Base-by-base conservation (phyloP, 2,329 filamentous ascomycete genomes). In the Colletotrichum coccodes region DNA sequence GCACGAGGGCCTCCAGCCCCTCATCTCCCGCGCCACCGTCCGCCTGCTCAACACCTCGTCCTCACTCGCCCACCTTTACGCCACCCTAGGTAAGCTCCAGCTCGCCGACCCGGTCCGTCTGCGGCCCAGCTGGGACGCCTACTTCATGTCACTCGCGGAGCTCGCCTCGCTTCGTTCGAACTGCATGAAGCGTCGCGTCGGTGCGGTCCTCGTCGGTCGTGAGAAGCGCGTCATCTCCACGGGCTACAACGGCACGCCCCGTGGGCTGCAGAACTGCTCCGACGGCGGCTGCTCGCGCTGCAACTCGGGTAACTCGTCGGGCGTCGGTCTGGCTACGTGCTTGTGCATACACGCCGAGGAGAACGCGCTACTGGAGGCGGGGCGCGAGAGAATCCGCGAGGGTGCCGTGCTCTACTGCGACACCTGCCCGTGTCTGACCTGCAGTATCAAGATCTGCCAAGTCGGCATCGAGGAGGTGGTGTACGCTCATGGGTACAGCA, bases 321-420 rank as follows among this genome's bases (percentile, higher is more conserved):
- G 96, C 28, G 86, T 91, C 52, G 90, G 89, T 1, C 86, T 99
- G 23, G 90, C 91, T 5, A 97, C 95, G 6, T 99, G 96, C 76
- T 86, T 98, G 57, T 99, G 96, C 79, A 89, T 99, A n/a, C 96
- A 99, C 79, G 96, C 96, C 1, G 96, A 99, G 83, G 96, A 99
- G 82, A 99, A 99, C 79, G 96, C 96, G 1, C 86, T 99, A 66
- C 86, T 99, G 11, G 96, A 99, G 83, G 96, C 96, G 23, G 96
- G 96, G 0, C 86, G 96, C 74, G 96, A 98, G 80, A 87, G 96
- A 66, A 94, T 99, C 73, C 86, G 94, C 23, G 92, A 94, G 63
- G 93, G 91, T 5, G 89, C 93, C 42, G 92, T 94, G 57, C 83
- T 99, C 30, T 99, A 98, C 81, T 98, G 95, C 80, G 94, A 98